A percentile compares a stretch with the other conserved stretches of the same genome.
Conservation (phyloP, 1,284 basidiomycete species). For the Cronartium quercuum region DNA sequence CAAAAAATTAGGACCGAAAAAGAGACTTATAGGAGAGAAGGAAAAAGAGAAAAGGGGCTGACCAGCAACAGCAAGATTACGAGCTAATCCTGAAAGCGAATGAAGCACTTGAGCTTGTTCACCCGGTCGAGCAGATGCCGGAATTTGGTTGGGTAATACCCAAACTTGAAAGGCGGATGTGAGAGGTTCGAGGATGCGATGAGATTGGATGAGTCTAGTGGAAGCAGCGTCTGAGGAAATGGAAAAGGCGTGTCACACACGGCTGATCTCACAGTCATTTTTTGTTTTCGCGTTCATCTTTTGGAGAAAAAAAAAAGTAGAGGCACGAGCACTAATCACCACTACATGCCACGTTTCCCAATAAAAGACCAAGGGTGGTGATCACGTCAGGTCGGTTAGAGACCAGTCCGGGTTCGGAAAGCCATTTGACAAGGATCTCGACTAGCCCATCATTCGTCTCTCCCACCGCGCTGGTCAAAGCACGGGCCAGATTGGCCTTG, state of each 20-base stretch:
- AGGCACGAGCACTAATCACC: conserved; percentile 1
- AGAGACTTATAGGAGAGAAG: neutral
- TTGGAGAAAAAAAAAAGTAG: neutral
- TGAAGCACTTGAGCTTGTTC: conserved; percentile 36
- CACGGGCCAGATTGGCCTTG: conserved; percentile 11
- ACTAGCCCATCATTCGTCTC: neutral
- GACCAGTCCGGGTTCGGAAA: neutral
- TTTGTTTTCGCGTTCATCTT: too few species aligned
- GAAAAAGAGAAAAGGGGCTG: neutral
- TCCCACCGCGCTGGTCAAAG: conserved; percentile 12
- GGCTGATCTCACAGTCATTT: too few species aligned
- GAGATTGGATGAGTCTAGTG: conserved; percentile 16
- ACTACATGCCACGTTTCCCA: conserved; percentile 29
- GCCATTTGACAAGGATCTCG: conserved; percentile 8
- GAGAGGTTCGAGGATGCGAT: conserved; percentile 11
- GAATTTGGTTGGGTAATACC: neutral
- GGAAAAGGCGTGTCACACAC: too few species aligned
- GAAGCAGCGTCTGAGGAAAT: conserved; percentile 10
- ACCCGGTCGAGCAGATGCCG: conserved; percentile 7
- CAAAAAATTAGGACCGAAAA: neutral
- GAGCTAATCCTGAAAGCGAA: conserved; percentile 26
- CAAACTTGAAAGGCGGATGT: conserved; percentile 3
- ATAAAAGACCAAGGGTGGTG: conserved; percentile 27
- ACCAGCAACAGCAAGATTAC: conserved; percentile 36
- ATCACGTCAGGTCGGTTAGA: conserved; percentile 22